Percentiles rank a stretch among this genome's conserved stretches.
These are phyloP conservation scores for Leptographium lundbergii DNA, from an alignment of 2,329 filamentous ascomycete genomes.

Conservation along the genomic window DNA sequence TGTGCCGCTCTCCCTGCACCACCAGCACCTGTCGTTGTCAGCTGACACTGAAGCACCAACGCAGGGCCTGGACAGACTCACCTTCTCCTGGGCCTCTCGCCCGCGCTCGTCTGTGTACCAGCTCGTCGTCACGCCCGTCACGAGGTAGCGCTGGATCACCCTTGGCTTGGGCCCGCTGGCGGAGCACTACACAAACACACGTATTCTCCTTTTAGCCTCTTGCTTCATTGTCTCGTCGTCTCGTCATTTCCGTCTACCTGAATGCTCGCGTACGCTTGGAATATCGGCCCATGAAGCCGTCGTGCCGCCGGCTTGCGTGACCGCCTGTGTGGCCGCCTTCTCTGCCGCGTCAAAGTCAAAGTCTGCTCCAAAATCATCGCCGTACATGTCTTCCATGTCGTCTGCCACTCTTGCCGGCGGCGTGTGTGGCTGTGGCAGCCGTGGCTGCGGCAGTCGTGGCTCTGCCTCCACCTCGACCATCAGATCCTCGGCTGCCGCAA, in stretches of 20 bases:
- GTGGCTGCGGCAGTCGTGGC: conserved; percentile 6
- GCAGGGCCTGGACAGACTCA: conserved; percentile 23
- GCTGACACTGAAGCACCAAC: not conserved
- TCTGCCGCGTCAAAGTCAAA: conserved; percentile 70
- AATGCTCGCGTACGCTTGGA: conserved; percentile 39
- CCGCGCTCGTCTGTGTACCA: conserved; percentile 54
- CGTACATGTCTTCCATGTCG: conserved; percentile 34
- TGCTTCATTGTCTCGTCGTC: not conserved
- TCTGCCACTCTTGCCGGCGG: conserved; percentile 5
- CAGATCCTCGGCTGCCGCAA: conserved; percentile 33
- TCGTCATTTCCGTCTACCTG: not conserved
- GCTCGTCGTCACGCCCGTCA: conserved; percentile 60
- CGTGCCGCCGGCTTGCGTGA: not conserved
- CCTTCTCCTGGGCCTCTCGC: conserved; percentile 53
- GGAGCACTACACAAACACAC: conserved; percentile 38
- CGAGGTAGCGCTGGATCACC: conserved; percentile 76
- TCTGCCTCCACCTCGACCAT: conserved; percentile 20
- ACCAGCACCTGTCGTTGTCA: conserved; percentile 49
- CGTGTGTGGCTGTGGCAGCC: conserved; percentile 5
- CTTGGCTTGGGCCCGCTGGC: conserved; percentile 44
- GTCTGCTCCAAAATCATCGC: conserved; percentile 62
- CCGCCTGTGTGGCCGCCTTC: conserved; percentile 57
- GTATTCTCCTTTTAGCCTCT: conserved; percentile 43
- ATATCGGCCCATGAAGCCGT: conserved; percentile 12
- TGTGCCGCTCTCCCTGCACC: conserved; percentile 67